A percentile compares a stretch with the other conserved stretches of the same genome.
Evolutionary conservation across 345 rosid genomes (phyloP).

Genomic region (Reutealis trisperma): DNA sequence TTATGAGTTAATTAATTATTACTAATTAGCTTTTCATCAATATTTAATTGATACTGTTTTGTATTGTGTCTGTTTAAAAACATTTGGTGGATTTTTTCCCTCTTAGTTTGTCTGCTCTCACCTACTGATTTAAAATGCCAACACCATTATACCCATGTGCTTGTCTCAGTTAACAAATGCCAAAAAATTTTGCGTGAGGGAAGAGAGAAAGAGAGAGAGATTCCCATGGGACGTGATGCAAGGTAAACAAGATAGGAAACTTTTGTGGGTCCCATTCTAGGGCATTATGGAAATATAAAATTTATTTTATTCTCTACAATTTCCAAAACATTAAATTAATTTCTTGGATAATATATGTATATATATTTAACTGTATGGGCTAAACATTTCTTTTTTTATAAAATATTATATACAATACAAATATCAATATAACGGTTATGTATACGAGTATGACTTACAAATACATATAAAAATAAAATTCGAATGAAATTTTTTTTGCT

Average conservation of each 20-base stretch:
- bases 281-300: background rate
- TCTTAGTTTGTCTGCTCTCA: constrained; percentile 15
- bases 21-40: background rate
- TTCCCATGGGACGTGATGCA: constrained; percentile 15
- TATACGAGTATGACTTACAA: no score
- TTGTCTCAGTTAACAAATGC: constrained; percentile 21
- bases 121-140: constrained; percentile 11
- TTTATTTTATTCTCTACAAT: background rate
- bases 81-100: constrained; percentile 17
- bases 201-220: background rate
- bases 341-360: background rate
- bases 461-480: no score
- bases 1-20: no score
- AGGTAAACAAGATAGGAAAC: constrained; percentile 23
- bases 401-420: no score
- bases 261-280: constrained; percentile 19
- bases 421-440: no score
- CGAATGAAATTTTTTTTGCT: no score
- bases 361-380: no score
- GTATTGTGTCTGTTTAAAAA: background rate
- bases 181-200: background rate
- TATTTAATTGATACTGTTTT: background rate
- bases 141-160: constrained; percentile 35
- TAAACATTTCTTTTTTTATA: no score
- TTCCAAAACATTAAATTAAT: constrained; percentile 15